Evolutionary conservation across 2,329 filamentous ascomycete species (phyloP).

Genomic region (Fusarium musae): DNA sequence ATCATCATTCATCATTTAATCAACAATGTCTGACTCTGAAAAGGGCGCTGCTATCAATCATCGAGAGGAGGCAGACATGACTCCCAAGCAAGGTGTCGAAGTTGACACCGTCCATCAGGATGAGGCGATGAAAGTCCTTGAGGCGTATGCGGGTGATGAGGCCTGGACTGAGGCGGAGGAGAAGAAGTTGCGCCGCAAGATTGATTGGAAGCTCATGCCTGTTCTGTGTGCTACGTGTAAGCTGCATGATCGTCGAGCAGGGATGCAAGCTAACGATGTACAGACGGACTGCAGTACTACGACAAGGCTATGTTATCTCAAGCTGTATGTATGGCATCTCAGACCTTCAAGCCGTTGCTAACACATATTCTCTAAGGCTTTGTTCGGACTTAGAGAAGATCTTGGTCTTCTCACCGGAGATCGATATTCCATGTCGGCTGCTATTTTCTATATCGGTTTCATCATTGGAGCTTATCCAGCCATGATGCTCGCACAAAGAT

Average conservation of each 20-base stretch:
- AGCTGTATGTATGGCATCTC: slow-evolving; percentile 51
- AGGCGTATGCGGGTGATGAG: slow-evolving; percentile 53
- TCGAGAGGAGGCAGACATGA: slow-evolving; percentile 8
- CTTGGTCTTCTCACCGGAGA: slow-evolving; percentile 51
- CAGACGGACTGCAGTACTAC: slow-evolving; percentile 53
- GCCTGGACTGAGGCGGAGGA: slow-evolving; percentile 57
- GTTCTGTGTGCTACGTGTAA: slow-evolving; percentile 58
- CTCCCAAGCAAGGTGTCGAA: not conserved
- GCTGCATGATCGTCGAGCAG: slow-evolving; percentile 31
- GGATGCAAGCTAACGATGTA: not conserved
- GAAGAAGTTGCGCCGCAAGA: slow-evolving; percentile 51
- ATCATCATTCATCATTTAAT: not conserved
- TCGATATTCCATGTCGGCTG: slow-evolving; percentile 56
- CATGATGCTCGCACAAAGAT: slow-evolving; percentile 54
- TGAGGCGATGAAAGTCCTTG: slow-evolving; percentile 53
- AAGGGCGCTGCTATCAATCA: slow-evolving; percentile 25
- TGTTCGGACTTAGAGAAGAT: slow-evolving; percentile 36
- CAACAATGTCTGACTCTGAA: slow-evolving; percentile 33
- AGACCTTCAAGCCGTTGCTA: not conserved
- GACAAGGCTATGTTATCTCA: slow-evolving; percentile 66
- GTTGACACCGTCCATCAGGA: slow-evolving; percentile 38
- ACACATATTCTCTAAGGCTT: slow-evolving; percentile 1
- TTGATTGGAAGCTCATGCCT: slow-evolving; percentile 52
- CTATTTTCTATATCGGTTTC: slow-evolving; percentile 62
- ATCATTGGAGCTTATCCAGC: slow-evolving; percentile 60